A percentile compares a stretch with the other conserved stretches of the same genome.
Evolutionary conservation across 192 early-diverging fungal species (phyloP).

Genomic region (Backusella psychrophila): DNA sequence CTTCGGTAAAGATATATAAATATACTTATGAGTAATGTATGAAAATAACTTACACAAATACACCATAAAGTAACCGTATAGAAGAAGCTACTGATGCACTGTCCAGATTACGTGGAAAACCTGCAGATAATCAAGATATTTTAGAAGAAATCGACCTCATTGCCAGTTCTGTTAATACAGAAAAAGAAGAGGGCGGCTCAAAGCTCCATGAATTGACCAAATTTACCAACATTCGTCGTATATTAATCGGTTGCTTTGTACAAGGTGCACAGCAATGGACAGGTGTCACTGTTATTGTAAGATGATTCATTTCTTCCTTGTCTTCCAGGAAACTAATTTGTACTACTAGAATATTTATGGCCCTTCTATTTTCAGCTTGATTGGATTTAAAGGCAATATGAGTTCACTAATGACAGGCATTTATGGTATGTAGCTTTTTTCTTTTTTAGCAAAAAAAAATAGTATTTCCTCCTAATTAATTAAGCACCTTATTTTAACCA

Average conservation of each 20-base stretch:
- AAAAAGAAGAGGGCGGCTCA: not conserved
- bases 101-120: not conserved
- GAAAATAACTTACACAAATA: not conserved
- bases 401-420: conserved; percentile 9
- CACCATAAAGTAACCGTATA: not conserved
- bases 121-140: not conserved
- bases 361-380: not conserved
- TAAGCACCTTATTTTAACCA: not conserved
- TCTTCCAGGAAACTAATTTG: not conserved
- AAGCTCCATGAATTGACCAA: not conserved
- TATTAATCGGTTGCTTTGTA: conserved; percentile 3
- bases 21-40: not conserved
- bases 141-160: conserved; percentile 2
- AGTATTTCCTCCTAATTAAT: not conserved
- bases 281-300: not conserved
- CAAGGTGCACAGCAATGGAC: conserved; percentile 14
- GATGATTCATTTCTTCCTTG: not conserved
- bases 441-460: not conserved
- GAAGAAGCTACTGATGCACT: not conserved
- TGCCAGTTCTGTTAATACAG: not conserved
- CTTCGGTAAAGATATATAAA: not conserved
- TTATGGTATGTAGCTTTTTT: conserved; percentile 1
- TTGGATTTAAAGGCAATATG: not conserved
- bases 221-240: not conserved
- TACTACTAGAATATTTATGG: conserved; percentile 2